phyloP scores from a whole-genome alignment of 352 stramenopile species.

The Phytophthora cryptogea region DNA sequence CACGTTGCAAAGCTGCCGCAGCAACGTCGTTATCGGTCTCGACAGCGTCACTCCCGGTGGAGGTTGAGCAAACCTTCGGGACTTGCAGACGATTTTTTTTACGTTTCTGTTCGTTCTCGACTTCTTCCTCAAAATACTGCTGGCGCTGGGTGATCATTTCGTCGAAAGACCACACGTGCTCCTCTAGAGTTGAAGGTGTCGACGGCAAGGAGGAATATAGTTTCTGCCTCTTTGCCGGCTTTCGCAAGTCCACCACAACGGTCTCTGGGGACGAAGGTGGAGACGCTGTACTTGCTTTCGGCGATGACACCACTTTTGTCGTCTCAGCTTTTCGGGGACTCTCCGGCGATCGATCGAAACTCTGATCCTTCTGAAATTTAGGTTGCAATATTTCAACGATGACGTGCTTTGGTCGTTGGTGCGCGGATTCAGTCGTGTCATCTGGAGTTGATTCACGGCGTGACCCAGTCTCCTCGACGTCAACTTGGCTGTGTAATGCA shows the following conservation, averaged over 20 bases:
- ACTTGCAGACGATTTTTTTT: constrained; percentile 39
- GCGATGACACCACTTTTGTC: constrained; percentile 1
- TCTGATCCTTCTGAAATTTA: constrained; percentile 1
- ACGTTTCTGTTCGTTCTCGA: constrained; percentile 36
- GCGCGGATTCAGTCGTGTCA: constrained; percentile 1
- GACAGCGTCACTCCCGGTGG: constrained; percentile 8
- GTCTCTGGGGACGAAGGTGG: constrained; percentile 11
- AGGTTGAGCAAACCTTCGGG: constrained; percentile 45
- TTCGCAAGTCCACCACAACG: constrained; percentile 23
- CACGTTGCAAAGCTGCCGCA: constrained; percentile 62
- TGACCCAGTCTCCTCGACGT: not conserved
- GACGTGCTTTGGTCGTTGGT: constrained; percentile 16
- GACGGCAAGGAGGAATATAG: constrained; percentile 14
- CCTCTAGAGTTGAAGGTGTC: constrained; percentile 14
- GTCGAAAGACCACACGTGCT: constrained; percentile 44
- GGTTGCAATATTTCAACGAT: constrained; percentile 26
- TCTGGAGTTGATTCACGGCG: constrained; percentile 7
- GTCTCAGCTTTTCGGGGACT: constrained; percentile 1
- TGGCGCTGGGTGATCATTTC: constrained; percentile 46
- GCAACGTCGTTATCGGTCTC: constrained; percentile 47
- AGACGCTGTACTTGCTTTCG: constrained; percentile 14
- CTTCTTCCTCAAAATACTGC: constrained; percentile 50
- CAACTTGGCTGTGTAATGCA: constrained; percentile 5
- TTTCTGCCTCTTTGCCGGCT: constrained; percentile 33
- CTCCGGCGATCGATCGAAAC: not conserved